Percentiles rank a stretch among this genome's conserved stretches.
Conservation (phyloP, 1,284 basidiomycete species). For the Meira miltonrushii region DNA sequence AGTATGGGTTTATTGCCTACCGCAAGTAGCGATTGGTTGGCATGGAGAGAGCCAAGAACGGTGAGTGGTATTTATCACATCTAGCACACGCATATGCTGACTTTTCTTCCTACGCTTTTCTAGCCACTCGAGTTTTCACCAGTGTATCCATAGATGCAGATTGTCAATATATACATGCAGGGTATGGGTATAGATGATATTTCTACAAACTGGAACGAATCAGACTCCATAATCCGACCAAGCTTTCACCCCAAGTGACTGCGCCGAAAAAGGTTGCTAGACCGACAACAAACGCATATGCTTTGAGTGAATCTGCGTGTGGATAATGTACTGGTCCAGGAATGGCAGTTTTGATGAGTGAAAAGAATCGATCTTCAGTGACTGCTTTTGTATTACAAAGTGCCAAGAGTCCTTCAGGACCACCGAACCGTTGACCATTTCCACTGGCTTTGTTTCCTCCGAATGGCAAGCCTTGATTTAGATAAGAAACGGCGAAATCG, state of each 20-base stretch:
- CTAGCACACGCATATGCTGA: not conserved
- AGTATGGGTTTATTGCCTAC: constrained; percentile 50
- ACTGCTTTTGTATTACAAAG: constrained; percentile 83
- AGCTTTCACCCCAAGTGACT: not conserved
- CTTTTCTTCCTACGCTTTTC: not conserved
- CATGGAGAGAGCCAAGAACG: constrained; percentile 38
- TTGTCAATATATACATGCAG: not conserved
- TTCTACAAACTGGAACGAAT: not conserved
- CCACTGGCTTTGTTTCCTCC: constrained; percentile 70
- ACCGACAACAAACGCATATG: constrained; percentile 7
- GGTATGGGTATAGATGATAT: not conserved
- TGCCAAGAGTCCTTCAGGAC: constrained; percentile 61
- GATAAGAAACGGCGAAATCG: constrained; percentile 77
- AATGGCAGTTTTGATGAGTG: constrained; percentile 73
- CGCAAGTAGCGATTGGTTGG: constrained; percentile 50
- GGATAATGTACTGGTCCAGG: constrained; percentile 58
- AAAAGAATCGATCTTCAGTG: constrained; percentile 76
- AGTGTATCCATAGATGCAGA: constrained; percentile 7
- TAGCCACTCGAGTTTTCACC: constrained; percentile 14
- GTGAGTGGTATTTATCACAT: constrained; percentile 29
- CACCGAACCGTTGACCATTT: constrained; percentile 67
- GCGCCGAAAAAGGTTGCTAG: constrained; percentile 9
- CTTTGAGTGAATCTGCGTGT: not conserved
- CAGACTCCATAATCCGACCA: not conserved
- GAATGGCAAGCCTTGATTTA: constrained; percentile 86